Percentiles rank a stretch among this genome's conserved stretches.
phyloP scores from a whole-genome alignment of 2,329 filamentous ascomycete species.

The Taxawa tesnikishii region DNA sequence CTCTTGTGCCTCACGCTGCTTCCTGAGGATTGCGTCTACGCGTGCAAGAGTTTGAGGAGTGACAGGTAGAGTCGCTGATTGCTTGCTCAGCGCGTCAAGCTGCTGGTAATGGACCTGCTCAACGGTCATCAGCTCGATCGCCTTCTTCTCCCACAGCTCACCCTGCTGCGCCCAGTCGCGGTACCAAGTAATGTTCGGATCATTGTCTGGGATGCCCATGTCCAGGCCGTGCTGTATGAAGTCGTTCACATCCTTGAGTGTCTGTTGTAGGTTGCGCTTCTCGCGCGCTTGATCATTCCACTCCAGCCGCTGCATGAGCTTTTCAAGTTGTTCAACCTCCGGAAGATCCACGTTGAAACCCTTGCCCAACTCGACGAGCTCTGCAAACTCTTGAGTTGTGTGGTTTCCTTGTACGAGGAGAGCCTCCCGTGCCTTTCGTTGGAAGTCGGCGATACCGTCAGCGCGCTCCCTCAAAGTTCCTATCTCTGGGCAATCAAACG shows the following conservation, averaged over 20 bases:
- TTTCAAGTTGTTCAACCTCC: conserved; percentile 72
- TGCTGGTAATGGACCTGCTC: conserved; percentile 90
- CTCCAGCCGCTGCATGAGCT: conserved; percentile 69
- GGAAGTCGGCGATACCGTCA: conserved; percentile 74
- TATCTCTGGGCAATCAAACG: conserved; percentile 91
- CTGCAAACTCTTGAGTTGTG: conserved; percentile 66
- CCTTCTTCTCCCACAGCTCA: conserved; percentile 83
- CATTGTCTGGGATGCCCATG: conserved; percentile 65
- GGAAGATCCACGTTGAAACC: conserved; percentile 85
- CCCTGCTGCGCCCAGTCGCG: conserved; percentile 66
- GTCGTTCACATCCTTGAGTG: conserved; percentile 64
- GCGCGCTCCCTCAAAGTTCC: conserved; percentile 72
- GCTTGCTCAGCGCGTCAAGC: conserved; percentile 77
- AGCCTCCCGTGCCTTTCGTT: conserved; percentile 58
- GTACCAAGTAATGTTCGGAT: conserved; percentile 67
- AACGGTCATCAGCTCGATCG: conserved; percentile 81
- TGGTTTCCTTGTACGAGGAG: conserved; percentile 54
- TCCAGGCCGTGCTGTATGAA: conserved; percentile 68
- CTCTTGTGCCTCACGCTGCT: conserved; percentile 86
- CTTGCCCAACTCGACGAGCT: conserved; percentile 79
- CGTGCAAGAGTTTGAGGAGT: conserved; percentile 65
- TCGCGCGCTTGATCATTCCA: conserved; percentile 73
- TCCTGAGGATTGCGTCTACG: conserved; percentile 86
- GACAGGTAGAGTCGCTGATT: conserved; percentile 71
- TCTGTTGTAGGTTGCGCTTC: conserved; percentile 45